A percentile compares a stretch with the other conserved stretches of the same genome.
Conservation (phyloP, 129 eudicot species). For the Arctium minus region DNA sequence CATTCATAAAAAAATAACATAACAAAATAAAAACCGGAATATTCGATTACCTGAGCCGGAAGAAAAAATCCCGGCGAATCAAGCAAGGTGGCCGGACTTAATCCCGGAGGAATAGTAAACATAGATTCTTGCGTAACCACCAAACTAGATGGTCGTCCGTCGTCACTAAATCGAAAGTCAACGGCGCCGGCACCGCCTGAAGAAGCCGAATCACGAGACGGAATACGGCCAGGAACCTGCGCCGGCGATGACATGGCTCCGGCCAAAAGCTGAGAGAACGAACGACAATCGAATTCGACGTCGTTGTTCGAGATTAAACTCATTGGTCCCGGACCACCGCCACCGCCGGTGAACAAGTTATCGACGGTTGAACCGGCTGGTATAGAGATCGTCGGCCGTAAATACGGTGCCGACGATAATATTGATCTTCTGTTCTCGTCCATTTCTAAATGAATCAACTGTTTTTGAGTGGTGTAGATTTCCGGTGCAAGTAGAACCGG, state of each 20-base stretch:
- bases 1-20: too few species aligned
- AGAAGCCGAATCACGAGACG: neutral
- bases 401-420: constrained; percentile 28
- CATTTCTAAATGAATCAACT: constrained; percentile 5
- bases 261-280: constrained; percentile 39
- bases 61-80: constrained; percentile 6
- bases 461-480: neutral
- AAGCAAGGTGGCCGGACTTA: constrained; percentile 82
- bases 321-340: constrained; percentile 64
- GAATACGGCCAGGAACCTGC: constrained; percentile 12
- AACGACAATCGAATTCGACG: constrained; percentile 44
- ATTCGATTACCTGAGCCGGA: constrained; percentile 41
- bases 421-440: constrained; percentile 28
- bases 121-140: constrained; percentile 52
- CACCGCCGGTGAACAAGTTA: constrained; percentile 44
- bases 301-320: constrained; percentile 74
- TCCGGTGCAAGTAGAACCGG: constrained; percentile 11
- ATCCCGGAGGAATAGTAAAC: constrained; percentile 68
- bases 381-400: constrained; percentile 53
- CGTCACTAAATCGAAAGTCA: constrained; percentile 30
- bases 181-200: constrained; percentile 17
- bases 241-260: constrained; percentile 66
- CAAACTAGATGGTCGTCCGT: constrained; percentile 52
- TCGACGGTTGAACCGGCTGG: constrained; percentile 59
- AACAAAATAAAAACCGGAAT: neutral